Conservation (phyloP, 768 basidiomycete species). For the Mycena galericulata region DNA sequence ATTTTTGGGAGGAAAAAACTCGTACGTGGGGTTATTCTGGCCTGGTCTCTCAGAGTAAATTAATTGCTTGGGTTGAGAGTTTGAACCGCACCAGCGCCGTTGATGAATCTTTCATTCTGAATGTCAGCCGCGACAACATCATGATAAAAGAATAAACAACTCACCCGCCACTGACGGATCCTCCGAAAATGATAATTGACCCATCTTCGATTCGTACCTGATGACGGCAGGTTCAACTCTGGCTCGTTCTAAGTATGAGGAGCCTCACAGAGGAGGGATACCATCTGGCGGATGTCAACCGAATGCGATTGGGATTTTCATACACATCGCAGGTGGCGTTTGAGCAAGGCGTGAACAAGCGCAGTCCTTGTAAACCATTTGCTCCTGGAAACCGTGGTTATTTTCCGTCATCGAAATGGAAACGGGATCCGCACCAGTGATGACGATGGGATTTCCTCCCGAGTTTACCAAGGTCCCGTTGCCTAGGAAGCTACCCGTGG, state of each 20-base stretch:
- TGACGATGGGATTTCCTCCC: constrained; percentile 25
- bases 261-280: constrained; percentile 52
- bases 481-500: constrained; percentile 53
- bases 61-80: constrained; percentile 26
- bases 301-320: constrained; percentile 49
- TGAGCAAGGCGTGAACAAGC: constrained; percentile 55
- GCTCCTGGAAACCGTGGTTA: constrained; percentile 23
- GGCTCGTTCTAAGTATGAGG: not conserved
- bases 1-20: constrained; percentile 56
- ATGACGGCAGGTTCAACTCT: not conserved
- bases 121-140: not conserved
- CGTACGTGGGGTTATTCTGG: constrained; percentile 69
- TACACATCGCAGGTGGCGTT: constrained; percentile 49
- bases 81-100: constrained; percentile 40
- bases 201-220: constrained; percentile 39
- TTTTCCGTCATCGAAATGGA: not conserved
- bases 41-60: constrained; percentile 48
- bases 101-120: constrained; percentile 64
- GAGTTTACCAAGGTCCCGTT: constrained; percentile 54
- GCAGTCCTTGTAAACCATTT: constrained; percentile 50
- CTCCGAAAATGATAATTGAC: constrained; percentile 38
- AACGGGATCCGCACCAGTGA: constrained; percentile 29
- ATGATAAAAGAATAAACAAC: not conserved
- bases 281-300: constrained; percentile 53
- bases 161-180: constrained; percentile 33